These are phyloP conservation scores for Phaeosphaeriaceae sp. DNA, from an alignment of 2,329 filamentous ascomycete species.

Conservation along the genomic window DNA sequence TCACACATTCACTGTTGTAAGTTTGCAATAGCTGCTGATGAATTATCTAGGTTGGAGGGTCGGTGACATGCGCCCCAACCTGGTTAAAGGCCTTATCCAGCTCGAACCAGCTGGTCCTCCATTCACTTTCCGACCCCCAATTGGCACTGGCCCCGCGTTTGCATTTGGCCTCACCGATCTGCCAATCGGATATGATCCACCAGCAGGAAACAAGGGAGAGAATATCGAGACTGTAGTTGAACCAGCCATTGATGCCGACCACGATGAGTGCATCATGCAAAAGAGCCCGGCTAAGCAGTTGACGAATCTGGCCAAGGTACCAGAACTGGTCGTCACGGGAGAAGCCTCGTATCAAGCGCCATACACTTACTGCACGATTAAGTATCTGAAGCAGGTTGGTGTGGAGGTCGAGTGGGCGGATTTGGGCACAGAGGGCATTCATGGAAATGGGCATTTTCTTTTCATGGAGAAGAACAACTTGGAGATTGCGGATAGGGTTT, in stretches of 20 bases:
- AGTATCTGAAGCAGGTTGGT: conserved; percentile 57
- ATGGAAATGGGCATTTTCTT: conserved; percentile 57
- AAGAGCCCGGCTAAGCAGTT: conserved; percentile 53
- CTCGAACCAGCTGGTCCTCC: conserved; percentile 64
- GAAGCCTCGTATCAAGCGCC: conserved; percentile 62
- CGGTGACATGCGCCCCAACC: conserved; percentile 57
- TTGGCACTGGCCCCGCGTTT: conserved; percentile 20
- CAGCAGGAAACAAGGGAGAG: conserved; percentile 28
- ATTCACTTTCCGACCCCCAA: conserved; percentile 26
- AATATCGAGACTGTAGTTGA: conserved; percentile 29
- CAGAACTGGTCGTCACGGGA: conserved; percentile 58
- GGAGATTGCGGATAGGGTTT: conserved; percentile 21
- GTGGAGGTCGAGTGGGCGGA: conserved; percentile 32
- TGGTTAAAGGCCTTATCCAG: conserved; percentile 58
- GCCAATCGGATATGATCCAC: conserved; percentile 42
- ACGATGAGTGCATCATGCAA: conserved; percentile 51
- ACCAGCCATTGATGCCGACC: conserved; percentile 29
- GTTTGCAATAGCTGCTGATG: too few relatives aligned
- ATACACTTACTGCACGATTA: conserved; percentile 63
- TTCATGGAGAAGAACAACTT: conserved; percentile 45
- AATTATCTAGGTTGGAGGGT: conserved; percentile 49
- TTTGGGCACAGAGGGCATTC: conserved; percentile 66
- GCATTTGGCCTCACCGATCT: conserved; percentile 45
- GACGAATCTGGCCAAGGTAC: conserved; percentile 56
- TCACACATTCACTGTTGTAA: too few relatives aligned